A percentile compares a stretch with the other conserved stretches of the same genome.
These are phyloP conservation scores for Truncatella angustata DNA, from an alignment of 2,329 filamentous ascomycete genomes.

Conservation along the genomic window DNA sequence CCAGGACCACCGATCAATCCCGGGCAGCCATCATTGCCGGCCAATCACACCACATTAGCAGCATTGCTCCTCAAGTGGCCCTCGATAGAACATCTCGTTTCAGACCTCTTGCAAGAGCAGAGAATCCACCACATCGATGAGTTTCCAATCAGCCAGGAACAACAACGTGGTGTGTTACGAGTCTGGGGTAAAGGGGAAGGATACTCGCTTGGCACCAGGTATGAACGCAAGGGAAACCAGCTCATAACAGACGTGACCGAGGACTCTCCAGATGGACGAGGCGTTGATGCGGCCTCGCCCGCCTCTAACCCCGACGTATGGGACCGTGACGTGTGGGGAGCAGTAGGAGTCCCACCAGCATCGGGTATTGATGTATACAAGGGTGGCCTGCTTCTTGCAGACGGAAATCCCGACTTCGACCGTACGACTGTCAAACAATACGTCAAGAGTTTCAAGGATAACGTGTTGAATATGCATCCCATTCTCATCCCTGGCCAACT, in stretches of 20 bases:
- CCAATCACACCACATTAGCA: constrained; percentile 87
- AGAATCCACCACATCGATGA: constrained; percentile 59
- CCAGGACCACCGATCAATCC: constrained; percentile 51
- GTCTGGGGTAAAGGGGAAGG: constrained; percentile 80
- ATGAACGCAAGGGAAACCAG: constrained; percentile 20
- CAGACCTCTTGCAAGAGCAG: constrained; percentile 42
- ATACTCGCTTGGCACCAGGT: constrained; percentile 4
- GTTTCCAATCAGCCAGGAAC: constrained; percentile 76
- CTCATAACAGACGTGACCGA: constrained; percentile 40
- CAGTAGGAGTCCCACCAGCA: constrained; percentile 51
- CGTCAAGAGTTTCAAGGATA: constrained; percentile 55
- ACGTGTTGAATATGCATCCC: constrained; percentile 66
- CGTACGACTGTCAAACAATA: constrained; percentile 49
- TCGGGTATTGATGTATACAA: constrained; percentile 33
- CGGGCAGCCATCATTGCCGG: constrained; percentile 69
- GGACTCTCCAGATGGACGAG: constrained; percentile 45
- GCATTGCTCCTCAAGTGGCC: constrained; percentile 76
- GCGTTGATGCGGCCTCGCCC: constrained; percentile 25
- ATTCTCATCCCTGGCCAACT: constrained; percentile 55
- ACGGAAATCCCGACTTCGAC: constrained; percentile 55
- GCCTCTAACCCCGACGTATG: background rate
- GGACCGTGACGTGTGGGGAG: constrained; percentile 50
- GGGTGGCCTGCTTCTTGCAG: constrained; percentile 36
- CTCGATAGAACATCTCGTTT: constrained; percentile 64
- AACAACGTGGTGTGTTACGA: constrained; percentile 69